Percentiles rank a stretch among this genome's conserved stretches.
These are phyloP conservation scores for Athelia psychrophila DNA, from an alignment of 1,284 basidiomycete genomes.

Conservation along the genomic window DNA sequence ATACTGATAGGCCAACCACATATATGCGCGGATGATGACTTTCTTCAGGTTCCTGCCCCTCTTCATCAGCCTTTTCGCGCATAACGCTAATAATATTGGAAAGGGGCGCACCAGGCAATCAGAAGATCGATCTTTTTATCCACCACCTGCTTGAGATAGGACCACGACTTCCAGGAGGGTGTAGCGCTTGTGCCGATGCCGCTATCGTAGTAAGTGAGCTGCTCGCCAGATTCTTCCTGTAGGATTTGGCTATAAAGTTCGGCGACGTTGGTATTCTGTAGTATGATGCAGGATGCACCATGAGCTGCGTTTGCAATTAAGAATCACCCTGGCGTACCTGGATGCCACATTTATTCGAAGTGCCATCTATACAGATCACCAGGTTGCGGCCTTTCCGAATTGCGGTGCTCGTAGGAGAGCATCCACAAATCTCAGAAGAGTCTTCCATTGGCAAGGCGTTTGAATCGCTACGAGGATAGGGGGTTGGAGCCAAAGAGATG, in stretches of 20 bases:
- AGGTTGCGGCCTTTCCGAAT: neutral
- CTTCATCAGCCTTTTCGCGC: neutral
- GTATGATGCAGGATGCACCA: neutral
- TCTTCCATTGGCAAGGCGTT: too few relatives aligned
- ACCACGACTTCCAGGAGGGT: constrained; percentile 14
- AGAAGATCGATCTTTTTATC: constrained; percentile 20
- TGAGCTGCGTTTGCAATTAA: neutral
- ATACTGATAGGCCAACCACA: constrained; percentile 33
- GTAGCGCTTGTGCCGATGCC: constrained; percentile 32
- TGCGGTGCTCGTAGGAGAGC: too few relatives aligned
- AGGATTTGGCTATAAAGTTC: constrained; percentile 16
- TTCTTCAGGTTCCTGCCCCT: constrained; percentile 26
- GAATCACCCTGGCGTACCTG: neutral
- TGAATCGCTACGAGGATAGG: too few relatives aligned
- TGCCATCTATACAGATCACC: neutral
- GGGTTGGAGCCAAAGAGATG: too few relatives aligned
- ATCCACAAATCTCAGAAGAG: too few relatives aligned
- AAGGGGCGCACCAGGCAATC: constrained; percentile 20
- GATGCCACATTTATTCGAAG: neutral
- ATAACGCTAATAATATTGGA: neutral
- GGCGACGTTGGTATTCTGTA: constrained; percentile 19
- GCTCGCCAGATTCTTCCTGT: constrained; percentile 8
- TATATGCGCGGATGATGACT: constrained; percentile 29
- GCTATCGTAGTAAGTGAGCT: constrained; percentile 31
- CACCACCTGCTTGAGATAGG: constrained; percentile 13